Evolutionary conservation across 1,139 yeast species (phyloP).

Genomic region (Hanseniaspora sp.): DNA sequence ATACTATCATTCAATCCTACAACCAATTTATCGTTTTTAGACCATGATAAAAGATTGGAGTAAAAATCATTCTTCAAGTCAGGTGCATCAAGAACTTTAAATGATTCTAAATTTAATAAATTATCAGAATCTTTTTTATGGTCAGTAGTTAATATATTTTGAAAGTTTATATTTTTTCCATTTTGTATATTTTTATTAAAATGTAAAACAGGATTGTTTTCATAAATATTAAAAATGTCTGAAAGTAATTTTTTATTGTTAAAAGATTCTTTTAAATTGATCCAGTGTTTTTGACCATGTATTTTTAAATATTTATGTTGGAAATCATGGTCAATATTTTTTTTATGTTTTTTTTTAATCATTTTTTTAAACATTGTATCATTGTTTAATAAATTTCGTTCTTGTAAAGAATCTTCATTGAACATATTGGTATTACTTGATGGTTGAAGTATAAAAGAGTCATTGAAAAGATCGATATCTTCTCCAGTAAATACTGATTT

Average conservation of each 20-base stretch:
- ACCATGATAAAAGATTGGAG: constrained; percentile 70
- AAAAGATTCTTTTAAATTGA: not conserved
- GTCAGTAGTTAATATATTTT: constrained; percentile 15
- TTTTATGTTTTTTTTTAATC: not conserved
- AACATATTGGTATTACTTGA: not conserved
- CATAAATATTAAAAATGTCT: not conserved
- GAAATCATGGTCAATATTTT: not conserved
- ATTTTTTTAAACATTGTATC: not conserved
- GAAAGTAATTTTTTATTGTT: not conserved
- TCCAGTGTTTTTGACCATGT: constrained; percentile 13
- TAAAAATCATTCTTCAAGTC: constrained; percentile 71
- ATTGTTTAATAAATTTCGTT: not conserved
- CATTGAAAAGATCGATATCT: constrained; percentile 2
- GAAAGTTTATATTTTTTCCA: not conserved
- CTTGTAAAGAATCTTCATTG: not conserved
- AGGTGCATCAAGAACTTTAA: constrained; percentile 58
- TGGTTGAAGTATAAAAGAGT: not conserved
- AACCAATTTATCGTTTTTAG: constrained; percentile 43
- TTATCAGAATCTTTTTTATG: constrained; percentile 17
- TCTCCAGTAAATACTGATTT: not conserved
- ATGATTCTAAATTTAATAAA: constrained; percentile 33
- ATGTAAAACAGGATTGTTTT: not conserved
- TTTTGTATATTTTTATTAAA: constrained; percentile 1
- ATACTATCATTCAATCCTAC: constrained; percentile 58
- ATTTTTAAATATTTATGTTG: not conserved